A percentile compares a stretch with the other conserved stretches of the same genome.
Evolutionary conservation across 208 protist genomes (phyloP).

Genomic region (Leptomonas pyrrhocoris): DNA sequence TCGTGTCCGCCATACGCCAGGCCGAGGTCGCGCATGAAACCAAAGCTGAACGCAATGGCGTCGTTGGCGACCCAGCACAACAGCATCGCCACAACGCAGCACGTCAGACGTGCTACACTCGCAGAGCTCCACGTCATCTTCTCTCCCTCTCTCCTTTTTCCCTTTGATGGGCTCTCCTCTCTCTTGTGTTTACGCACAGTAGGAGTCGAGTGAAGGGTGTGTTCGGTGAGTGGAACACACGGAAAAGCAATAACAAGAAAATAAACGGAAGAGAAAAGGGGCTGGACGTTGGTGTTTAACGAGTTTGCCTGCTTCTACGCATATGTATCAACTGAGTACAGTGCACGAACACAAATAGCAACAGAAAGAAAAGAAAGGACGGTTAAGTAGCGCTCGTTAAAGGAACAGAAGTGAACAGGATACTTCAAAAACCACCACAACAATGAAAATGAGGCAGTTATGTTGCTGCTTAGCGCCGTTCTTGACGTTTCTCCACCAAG

Average conservation of each 20-base stretch:
- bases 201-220: too few species aligned
- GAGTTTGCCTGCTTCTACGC: too few species aligned
- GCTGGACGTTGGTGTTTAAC: too few species aligned
- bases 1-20: neutral
- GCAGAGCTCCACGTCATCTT: neutral
- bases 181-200: too few species aligned
- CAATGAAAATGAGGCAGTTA: neutral
- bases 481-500: too few species aligned
- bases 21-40: constrained; percentile 23
- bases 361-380: neutral
- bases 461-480: too few species aligned
- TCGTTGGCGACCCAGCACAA: constrained; percentile 11
- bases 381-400: too few species aligned
- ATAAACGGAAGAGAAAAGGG: too few species aligned
- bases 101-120: neutral
- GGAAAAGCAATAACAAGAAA: neutral
- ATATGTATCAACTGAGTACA: too few species aligned
- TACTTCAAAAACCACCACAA: neutral
- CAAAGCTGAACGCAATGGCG: constrained; percentile 13
- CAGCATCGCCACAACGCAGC: neutral
- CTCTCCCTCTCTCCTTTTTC: neutral
- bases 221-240: neutral
- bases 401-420: too few species aligned
- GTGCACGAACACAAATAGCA: neutral
- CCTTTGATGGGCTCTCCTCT: too few species aligned